These are phyloP conservation scores for Trichoderma cornu-damae DNA, from an alignment of 2,329 filamentous ascomycete genomes.

Conservation along the genomic window DNA sequence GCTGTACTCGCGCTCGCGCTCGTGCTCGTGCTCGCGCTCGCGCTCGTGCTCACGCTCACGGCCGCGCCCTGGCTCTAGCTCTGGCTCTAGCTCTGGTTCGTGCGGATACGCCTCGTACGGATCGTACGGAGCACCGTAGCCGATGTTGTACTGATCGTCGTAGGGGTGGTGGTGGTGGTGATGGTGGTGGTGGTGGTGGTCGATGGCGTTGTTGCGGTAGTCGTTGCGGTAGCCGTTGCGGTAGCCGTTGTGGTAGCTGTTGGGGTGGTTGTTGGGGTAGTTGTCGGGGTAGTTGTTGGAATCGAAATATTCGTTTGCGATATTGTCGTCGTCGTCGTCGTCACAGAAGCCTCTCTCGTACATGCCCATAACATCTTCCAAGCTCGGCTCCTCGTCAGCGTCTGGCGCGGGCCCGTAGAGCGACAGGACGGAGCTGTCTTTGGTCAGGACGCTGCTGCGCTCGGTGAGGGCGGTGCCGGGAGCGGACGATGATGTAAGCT, in stretches of 20 bases:
- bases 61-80: neutral
- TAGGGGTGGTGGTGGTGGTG: conserved; percentile 9
- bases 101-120: neutral
- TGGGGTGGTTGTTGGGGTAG: conserved; percentile 24
- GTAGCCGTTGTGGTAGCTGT: conserved; percentile 63
- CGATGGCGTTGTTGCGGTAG: no score
- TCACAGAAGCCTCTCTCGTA: conserved; percentile 59
- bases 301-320: conserved; percentile 1
- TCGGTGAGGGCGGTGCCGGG: conserved; percentile 67
- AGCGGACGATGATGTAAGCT: conserved; percentile 49
- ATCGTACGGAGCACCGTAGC: neutral
- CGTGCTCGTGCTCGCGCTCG: conserved; percentile 35
- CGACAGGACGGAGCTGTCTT: conserved; percentile 68
- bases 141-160: conserved; percentile 2
- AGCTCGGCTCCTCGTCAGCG: conserved; percentile 52
- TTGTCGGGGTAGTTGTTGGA: conserved; percentile 36
- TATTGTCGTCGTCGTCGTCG: conserved; percentile 38
- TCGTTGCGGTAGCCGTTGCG: conserved; percentile 40
- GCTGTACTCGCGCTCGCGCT: neutral
- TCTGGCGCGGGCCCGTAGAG: conserved; percentile 33
- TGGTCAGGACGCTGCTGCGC: conserved; percentile 75
- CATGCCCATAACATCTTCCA: conserved; percentile 66
- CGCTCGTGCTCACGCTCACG: neutral
- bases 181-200: conserved; percentile 6
- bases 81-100: neutral